Conservation (phyloP, 495 filamentous ascomycete genomes). For the Cercophora sp. region DNA sequence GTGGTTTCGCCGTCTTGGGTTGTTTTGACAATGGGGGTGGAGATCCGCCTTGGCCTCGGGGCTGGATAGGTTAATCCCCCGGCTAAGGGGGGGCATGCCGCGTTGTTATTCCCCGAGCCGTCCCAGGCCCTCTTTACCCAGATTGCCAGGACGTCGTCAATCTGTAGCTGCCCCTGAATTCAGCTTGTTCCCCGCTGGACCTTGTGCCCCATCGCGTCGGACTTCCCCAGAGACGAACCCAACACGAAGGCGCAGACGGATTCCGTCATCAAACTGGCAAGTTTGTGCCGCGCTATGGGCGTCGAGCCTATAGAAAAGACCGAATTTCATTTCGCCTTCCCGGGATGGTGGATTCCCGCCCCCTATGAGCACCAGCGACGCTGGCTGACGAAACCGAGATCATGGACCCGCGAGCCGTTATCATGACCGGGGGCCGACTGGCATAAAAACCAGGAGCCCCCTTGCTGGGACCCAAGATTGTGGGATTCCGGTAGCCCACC, state of each 20-base stretch:
- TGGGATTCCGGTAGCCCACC: background rate
- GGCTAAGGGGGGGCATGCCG: constrained; percentile 17
- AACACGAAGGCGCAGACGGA: background rate
- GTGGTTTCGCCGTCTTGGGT: no score
- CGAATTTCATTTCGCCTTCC: constrained; percentile 10
- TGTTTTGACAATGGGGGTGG: no score
- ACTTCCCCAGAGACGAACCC: constrained; percentile 24
- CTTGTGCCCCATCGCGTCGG: constrained; percentile 10
- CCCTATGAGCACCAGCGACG: background rate
- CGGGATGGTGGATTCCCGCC: constrained; percentile 14
- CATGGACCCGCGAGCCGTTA: background rate
- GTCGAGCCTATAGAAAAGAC: constrained; percentile 9
- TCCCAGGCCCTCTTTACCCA: constrained; percentile 27
- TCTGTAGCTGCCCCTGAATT: constrained; percentile 6
- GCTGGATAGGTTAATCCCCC: constrained; percentile 5
- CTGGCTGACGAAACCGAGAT: background rate
- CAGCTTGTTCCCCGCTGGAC: constrained; percentile 1
- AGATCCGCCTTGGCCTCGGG: constrained; percentile 5
- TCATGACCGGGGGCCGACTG: background rate
- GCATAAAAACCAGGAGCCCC: constrained; percentile 18
- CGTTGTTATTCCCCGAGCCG: constrained; percentile 19
- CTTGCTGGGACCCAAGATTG: background rate
- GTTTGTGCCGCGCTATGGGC: background rate
- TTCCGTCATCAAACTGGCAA: constrained; percentile 4
- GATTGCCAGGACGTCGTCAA: constrained; percentile 13